phyloP scores from a whole-genome alignment of 176 grass and related monocot genomes.

The Phyllostachys edulis region DNA sequence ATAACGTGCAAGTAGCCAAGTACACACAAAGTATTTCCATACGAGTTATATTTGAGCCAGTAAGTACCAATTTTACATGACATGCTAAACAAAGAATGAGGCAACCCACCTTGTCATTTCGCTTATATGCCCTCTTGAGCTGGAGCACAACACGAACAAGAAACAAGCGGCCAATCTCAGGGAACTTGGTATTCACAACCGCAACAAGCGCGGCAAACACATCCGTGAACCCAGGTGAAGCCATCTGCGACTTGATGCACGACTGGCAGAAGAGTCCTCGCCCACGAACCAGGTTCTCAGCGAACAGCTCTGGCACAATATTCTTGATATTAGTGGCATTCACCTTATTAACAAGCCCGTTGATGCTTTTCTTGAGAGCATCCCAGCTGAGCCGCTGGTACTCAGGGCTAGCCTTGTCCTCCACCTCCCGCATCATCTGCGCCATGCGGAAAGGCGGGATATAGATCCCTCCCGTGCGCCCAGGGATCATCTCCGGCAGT shows the following conservation, averaged over 20 bases:
- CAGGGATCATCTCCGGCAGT: constrained; percentile 58
- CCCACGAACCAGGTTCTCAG: constrained; percentile 86
- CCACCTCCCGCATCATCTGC: constrained; percentile 87
- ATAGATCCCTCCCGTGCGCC: constrained; percentile 84
- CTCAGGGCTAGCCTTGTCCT: constrained; percentile 78
- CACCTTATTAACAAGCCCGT: constrained; percentile 91
- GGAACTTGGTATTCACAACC: constrained; percentile 88
- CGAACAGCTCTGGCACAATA: constrained; percentile 76
- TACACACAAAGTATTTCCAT: not conserved
- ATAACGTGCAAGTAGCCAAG: not conserved
- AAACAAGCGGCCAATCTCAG: constrained; percentile 69
- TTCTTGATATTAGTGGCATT: constrained; percentile 96
- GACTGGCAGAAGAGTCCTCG: constrained; percentile 89
- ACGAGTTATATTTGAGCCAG: not conserved
- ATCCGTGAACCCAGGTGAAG: constrained; percentile 88
- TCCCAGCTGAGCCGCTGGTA: constrained; percentile 95
- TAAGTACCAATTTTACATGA: not conserved
- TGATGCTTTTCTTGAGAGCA: constrained; percentile 91
- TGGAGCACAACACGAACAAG: constrained; percentile 77
- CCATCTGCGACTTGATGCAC: constrained; percentile 92
- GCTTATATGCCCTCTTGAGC: constrained; percentile 91
- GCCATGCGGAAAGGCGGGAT: constrained; percentile 90
- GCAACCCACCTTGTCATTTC: constrained; percentile 78
- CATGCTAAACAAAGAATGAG: not conserved
- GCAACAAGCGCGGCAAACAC: constrained; percentile 86